Evolutionary conservation across 139 green algal genomes (phyloP).

Genomic region (Astrephomene gubernaculifera): DNA sequence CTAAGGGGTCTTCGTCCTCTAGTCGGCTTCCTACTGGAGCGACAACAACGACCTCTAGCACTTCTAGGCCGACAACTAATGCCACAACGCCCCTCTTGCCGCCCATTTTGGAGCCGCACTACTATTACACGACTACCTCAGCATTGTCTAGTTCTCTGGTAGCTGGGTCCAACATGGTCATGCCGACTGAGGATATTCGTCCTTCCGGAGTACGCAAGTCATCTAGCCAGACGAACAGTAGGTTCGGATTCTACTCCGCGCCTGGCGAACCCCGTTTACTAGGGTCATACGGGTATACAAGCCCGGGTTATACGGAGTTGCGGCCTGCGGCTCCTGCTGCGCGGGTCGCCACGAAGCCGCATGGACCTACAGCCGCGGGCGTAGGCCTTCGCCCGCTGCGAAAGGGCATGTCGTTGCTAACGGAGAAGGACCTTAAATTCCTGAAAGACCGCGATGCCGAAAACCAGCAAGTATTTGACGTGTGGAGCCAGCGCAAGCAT

Average conservation of each 20-base stretch:
- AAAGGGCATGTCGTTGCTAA: background rate
- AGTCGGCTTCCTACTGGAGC: slow-evolving; percentile 22
- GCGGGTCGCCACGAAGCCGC: background rate
- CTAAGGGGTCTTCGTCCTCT: background rate
- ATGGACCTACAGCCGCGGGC: background rate
- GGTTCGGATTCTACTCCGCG: background rate
- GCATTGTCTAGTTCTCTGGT: background rate
- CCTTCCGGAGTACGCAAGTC: slow-evolving; percentile 17
- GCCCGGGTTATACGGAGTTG: slow-evolving; percentile 9
- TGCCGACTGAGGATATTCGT: background rate
- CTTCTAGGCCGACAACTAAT: slow-evolving; percentile 1
- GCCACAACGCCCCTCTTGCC: slow-evolving; percentile 8
- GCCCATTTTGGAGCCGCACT: slow-evolving; percentile 14
- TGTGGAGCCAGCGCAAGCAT: slow-evolving; percentile 42
- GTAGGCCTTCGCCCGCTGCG: slow-evolving; percentile 3
- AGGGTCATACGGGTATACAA: slow-evolving; percentile 21
- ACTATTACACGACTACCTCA: background rate
- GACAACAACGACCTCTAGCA: background rate
- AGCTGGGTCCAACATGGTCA: background rate
- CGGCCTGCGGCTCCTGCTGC: background rate
- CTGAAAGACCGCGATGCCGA: slow-evolving; percentile 24
- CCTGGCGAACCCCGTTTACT: background rate
- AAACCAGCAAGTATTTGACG: slow-evolving; percentile 23
- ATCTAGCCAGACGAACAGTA: slow-evolving; percentile 11
- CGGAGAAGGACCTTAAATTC: slow-evolving; percentile 18